These are phyloP conservation scores for Neonectria ditissima DNA, from an alignment of 2,329 filamentous ascomycete genomes.

Conservation along the genomic window DNA sequence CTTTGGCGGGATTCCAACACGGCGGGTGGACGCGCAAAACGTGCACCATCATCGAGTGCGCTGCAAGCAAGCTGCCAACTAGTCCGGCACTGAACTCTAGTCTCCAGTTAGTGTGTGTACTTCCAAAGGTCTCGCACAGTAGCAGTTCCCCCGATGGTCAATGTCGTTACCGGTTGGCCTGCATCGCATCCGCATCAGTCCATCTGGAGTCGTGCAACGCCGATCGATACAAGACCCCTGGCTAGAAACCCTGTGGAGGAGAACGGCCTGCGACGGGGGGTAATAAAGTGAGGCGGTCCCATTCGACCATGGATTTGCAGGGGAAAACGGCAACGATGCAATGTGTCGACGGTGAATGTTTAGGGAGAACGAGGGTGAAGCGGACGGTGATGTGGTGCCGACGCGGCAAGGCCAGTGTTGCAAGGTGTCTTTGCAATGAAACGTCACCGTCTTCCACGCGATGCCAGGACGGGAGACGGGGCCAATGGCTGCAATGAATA, in stretches of 20 bases:
- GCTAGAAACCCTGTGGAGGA: background rate
- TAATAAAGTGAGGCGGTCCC: conserved; percentile 22
- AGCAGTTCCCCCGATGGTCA: conserved; percentile 14
- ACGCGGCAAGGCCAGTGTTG: background rate
- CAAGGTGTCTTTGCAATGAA: background rate
- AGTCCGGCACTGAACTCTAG: too few species aligned
- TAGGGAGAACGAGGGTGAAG: background rate
- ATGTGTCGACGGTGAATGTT: background rate
- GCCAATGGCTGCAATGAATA: background rate
- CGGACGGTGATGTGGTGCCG: background rate
- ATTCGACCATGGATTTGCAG: background rate
- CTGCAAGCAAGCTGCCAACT: background rate
- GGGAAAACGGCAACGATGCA: background rate
- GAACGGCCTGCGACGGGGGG: too few species aligned
- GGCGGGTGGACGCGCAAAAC: background rate
- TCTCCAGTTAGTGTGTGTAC: background rate
- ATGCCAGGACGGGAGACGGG: background rate
- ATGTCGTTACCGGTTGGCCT: conserved; percentile 32
- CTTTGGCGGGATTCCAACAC: background rate
- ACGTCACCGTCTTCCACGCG: background rate
- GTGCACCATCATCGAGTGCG: background rate
- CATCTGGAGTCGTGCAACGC: conserved; percentile 31
- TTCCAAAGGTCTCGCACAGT: conserved; percentile 3
- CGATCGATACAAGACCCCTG: conserved; percentile 25
- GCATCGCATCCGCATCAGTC: conserved; percentile 28